These are phyloP conservation scores for Phlyctochytrium planicorne DNA, from an alignment of 192 early-diverging fungal genomes.

Conservation along the genomic window DNA sequence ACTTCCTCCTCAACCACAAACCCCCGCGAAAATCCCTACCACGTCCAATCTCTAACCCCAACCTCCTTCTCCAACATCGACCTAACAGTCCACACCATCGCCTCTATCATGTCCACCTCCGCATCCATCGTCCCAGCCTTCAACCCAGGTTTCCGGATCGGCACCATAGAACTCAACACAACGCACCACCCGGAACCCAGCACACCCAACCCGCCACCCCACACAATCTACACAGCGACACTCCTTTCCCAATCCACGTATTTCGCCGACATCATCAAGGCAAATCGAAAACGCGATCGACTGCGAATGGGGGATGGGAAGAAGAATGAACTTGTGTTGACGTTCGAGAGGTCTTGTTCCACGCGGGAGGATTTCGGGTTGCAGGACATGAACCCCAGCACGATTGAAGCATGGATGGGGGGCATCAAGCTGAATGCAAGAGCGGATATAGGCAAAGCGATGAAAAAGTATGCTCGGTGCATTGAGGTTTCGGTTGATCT, in stretches of 20 bases:
- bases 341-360: constrained; percentile 20
- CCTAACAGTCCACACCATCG: constrained; percentile 12
- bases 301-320: background rate
- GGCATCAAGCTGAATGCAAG: constrained; percentile 1
- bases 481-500: background rate
- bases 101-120: constrained; percentile 28
- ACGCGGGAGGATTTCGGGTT: constrained; percentile 28
- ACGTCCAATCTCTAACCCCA: constrained; percentile 29
- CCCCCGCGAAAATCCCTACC: constrained; percentile 25
- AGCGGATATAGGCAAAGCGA: background rate
- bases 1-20: no score
- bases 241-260: constrained; percentile 21
- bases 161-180: constrained; percentile 11
- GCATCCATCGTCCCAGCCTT: constrained; percentile 48
- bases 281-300: constrained; percentile 15
- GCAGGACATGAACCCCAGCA: constrained; percentile 9
- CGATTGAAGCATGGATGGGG: constrained; percentile 17
- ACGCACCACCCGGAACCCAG: background rate
- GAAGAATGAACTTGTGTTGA: background rate
- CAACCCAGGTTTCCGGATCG: constrained; percentile 43
- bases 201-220: background rate
- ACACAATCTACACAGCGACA: no score
- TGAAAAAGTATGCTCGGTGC: background rate
- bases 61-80: constrained; percentile 22
- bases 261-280: constrained; percentile 26